phyloP scores from a whole-genome alignment of 1,284 basidiomycete species.

The Irpex sp. region DNA sequence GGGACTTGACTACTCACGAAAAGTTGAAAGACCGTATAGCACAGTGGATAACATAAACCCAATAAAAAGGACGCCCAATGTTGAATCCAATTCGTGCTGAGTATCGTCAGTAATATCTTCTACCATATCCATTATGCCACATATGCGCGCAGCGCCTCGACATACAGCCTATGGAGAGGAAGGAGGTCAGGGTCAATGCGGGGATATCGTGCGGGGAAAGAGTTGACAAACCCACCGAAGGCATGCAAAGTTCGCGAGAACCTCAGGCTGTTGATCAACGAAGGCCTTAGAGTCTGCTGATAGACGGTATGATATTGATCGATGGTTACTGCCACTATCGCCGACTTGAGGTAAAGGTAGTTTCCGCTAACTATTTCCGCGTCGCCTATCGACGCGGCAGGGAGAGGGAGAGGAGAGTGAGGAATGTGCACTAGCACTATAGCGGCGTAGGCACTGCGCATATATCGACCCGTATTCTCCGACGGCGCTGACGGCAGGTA shows the following conservation, averaged over 20 bases:
- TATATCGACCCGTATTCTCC: neutral
- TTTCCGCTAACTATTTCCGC: neutral
- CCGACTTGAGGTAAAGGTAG: neutral
- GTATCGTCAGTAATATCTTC: neutral
- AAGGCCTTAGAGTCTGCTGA: neutral
- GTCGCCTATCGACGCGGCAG: too few species aligned
- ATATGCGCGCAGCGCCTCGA: neutral
- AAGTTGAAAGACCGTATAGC: constrained; percentile 40
- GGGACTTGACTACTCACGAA: constrained; percentile 29
- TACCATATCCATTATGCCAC: neutral
- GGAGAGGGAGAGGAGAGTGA: too few species aligned
- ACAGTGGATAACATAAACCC: constrained; percentile 35
- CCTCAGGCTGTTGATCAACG: neutral
- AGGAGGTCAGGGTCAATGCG: neutral
- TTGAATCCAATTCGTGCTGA: constrained; percentile 16
- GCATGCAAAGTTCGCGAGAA: neutral
- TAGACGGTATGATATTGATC: neutral
- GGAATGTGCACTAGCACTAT: too few species aligned
- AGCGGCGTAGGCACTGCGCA: neutral
- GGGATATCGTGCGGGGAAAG: neutral
- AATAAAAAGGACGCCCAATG: constrained; percentile 33
- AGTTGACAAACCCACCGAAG: neutral
- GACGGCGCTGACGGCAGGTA: neutral
- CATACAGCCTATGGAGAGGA: neutral
- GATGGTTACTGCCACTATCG: neutral